Evolutionary conservation across 2,329 filamentous ascomycete species (phyloP).

Genomic region (Fusarium algeriense): DNA sequence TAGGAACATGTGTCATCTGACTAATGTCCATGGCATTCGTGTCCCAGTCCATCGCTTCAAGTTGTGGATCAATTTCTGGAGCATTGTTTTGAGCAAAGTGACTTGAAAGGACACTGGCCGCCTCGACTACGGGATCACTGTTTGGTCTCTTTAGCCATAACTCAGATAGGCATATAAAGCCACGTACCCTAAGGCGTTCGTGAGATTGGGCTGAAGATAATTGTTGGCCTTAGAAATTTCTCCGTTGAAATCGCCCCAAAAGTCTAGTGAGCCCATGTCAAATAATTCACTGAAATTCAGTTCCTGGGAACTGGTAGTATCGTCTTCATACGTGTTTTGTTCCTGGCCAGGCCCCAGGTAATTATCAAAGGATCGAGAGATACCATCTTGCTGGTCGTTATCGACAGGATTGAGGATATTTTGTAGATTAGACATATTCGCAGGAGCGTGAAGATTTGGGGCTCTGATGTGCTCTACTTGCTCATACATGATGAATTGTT

Average conservation of each 20-base stretch:
- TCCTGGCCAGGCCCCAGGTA: fast-evolving
- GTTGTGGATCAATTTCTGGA: background rate
- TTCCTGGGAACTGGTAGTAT: fast-evolving
- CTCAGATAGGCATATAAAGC: fast-evolving
- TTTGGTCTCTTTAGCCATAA: background rate
- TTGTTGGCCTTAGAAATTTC: background rate
- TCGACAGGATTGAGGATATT: constrained; percentile 1
- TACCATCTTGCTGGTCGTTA: background rate
- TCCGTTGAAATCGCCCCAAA: background rate
- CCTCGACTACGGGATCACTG: background rate
- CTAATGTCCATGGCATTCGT: background rate
- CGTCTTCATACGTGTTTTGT: background rate
- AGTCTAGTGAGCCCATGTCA: fast-evolving
- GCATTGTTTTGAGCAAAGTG: background rate
- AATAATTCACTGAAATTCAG: fast-evolving
- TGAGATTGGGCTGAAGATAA: background rate
- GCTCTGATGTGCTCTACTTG: no score
- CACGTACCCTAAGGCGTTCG: background rate
- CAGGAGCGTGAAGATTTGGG: no score
- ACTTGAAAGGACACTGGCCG: background rate
- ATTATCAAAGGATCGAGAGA: fast-evolving
- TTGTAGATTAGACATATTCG: background rate
- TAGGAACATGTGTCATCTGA: background rate
- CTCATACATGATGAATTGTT: no score
- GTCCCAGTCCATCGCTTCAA: background rate